These are phyloP conservation scores for Solanum appendiculatum DNA, from an alignment of 257 asterid genomes.

Conservation along the genomic window DNA sequence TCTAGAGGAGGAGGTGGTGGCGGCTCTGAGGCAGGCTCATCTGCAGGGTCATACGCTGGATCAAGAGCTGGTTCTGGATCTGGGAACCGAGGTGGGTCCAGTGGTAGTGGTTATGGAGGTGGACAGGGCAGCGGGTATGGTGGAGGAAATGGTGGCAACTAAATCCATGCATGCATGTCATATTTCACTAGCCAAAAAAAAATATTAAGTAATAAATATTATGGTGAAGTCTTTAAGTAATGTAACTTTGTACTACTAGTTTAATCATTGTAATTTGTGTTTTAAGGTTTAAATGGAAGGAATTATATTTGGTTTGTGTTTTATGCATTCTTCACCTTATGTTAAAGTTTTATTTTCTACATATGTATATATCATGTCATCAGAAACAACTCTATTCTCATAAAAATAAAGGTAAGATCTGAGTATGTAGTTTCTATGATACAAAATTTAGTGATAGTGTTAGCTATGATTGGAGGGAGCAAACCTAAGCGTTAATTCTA, in stretches of 20 bases:
- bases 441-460: neutral
- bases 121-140: constrained; percentile 32
- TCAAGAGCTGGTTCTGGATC: constrained; percentile 60
- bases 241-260: neutral
- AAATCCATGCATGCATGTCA: constrained; percentile 1
- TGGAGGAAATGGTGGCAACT: constrained; percentile 41
- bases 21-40: constrained; percentile 58
- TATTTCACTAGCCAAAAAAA: neutral
- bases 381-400: neutral
- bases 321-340: neutral
- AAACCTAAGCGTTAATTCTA: neutral
- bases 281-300: neutral
- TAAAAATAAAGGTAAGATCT: neutral
- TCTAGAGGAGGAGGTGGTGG: constrained; percentile 27
- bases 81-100: constrained; percentile 1
- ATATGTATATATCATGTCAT: neutral
- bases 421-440: neutral
- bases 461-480: neutral
- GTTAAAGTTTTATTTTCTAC: neutral
- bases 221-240: neutral
- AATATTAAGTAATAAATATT: neutral
- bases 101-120: constrained; percentile 14
- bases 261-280: neutral
- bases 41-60: constrained; percentile 55
- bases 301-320: neutral